A percentile compares a stretch with the other conserved stretches of the same genome.
These are phyloP conservation scores for Nannizzia gypsea DNA, from an alignment of 2,329 filamentous ascomycete genomes.

Conservation along the genomic window DNA sequence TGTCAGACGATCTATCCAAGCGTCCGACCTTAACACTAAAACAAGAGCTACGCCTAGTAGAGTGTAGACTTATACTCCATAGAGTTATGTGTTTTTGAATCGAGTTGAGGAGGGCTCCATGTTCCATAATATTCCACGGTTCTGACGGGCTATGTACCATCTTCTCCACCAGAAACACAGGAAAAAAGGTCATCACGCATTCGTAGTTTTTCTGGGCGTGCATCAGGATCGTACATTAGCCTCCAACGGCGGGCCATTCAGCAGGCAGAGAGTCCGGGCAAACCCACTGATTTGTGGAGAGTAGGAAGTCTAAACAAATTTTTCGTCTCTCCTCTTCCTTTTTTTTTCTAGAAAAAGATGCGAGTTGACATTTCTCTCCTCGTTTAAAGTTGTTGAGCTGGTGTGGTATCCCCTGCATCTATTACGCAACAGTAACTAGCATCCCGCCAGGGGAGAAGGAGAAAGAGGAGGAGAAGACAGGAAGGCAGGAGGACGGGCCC, in stretches of 20 bases:
- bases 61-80: no score
- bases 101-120: neutral
- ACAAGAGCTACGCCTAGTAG: neutral
- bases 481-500: neutral
- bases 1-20: neutral
- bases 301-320: conserved; percentile 4
- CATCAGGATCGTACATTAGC: conserved; percentile 6
- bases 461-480: neutral
- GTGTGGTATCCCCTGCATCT: conserved; percentile 2
- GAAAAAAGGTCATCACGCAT: conserved; percentile 1
- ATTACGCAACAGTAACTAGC: conserved; percentile 3
- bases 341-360: neutral
- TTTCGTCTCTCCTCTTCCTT: neutral
- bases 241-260: conserved; percentile 3
- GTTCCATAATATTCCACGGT: neutral
- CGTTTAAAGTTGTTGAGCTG: conserved; percentile 3
- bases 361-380: neutral
- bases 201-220: conserved; percentile 1
- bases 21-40: neutral
- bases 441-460: conserved; percentile 1
- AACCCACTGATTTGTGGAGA: conserved; percentile 3
- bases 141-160: neutral
- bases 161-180: neutral
- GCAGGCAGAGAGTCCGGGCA: conserved; percentile 3
- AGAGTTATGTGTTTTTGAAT: neutral